phyloP scores from a whole-genome alignment of 1,139 yeast species.

The Candida sp. region DNA sequence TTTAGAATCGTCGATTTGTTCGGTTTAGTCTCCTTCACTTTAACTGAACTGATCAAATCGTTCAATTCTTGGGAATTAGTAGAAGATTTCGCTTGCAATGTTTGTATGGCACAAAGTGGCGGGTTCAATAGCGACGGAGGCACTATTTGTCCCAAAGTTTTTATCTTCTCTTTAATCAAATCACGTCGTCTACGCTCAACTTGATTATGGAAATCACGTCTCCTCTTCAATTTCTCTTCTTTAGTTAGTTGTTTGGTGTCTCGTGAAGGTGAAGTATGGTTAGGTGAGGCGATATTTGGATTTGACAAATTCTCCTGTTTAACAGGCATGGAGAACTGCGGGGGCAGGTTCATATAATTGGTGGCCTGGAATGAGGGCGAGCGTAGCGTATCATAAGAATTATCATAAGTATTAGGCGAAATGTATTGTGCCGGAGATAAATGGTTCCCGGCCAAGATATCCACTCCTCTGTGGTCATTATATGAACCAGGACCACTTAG shows the following conservation, averaged over 20 bases:
- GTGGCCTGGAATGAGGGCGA: constrained; percentile 23
- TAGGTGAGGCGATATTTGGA: constrained; percentile 21
- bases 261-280: constrained; percentile 4
- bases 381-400: constrained; percentile 10
- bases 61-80: constrained; percentile 31
- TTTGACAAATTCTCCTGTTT: constrained; percentile 20
- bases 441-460: constrained; percentile 19
- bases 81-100: constrained; percentile 35
- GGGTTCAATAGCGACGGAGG: constrained; percentile 67
- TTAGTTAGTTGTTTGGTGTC: constrained; percentile 49
- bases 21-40: constrained; percentile 65
- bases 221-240: constrained; percentile 65
- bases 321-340: constrained; percentile 16
- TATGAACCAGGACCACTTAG: constrained; percentile 14
- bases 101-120: constrained; percentile 45
- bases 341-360: constrained; percentile 36
- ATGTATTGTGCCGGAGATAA: constrained; percentile 22
- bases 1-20: constrained; percentile 68
- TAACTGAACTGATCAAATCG: constrained; percentile 35
- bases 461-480: constrained; percentile 9
- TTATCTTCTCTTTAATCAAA: constrained; percentile 70
- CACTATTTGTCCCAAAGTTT: constrained; percentile 65
- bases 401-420: constrained; percentile 23
- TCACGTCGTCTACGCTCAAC: constrained; percentile 80
- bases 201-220: constrained; percentile 78